Evolutionary conservation across 2,329 filamentous ascomycete genomes (phyloP), one percentile per base, ranked within the genome.

Genomic region (Verruconis gallopava): DNA sequence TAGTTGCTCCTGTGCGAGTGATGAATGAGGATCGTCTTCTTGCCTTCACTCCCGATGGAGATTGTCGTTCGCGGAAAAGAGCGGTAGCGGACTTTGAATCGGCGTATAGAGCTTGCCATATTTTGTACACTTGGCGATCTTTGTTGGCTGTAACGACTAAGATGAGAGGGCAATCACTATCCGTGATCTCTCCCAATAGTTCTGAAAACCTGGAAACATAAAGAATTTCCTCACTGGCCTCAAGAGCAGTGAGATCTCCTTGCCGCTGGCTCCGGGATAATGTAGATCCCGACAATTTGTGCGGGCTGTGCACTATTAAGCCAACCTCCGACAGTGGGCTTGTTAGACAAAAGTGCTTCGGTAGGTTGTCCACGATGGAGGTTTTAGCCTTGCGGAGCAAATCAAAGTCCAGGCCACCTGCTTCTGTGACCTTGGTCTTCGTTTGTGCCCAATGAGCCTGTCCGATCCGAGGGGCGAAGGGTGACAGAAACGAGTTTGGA

Each of bases 281-380:
- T 66, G 53, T 30, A 44, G 42, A 17, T 54, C 51, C 32, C 46
- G 19, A 39, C 44, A 39, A 33, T 43, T 25, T 30, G 33, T 22
- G 25, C 5, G 40, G 40, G 17, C 19, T 18, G 36, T 54, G 49
- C 13, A 91, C 82, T 14, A 95, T 77, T 34, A 94, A 65, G 1
- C 88, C 89, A 52, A 95, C 71, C 51, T 95, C 88, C 3, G 84
- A 73, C 44, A 95, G 66, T 2, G 89, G 89, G 54, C 93, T 85
- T 3, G 81, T 86, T 37, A 98, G 68, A 19, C 81, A 85, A 49
- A 93, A 88, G 0, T 95, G 65, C 21, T 85, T 71, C 1, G 83
- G 82, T 65, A 82, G 77, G 39, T 77, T 75, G 42, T 66, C 62
- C 54, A 15, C 20, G 20, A 28, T 20, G n/a, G 38, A 56, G 2